Conservation (phyloP, 345 rosid genomes). For the Arabis alpina region DNA sequence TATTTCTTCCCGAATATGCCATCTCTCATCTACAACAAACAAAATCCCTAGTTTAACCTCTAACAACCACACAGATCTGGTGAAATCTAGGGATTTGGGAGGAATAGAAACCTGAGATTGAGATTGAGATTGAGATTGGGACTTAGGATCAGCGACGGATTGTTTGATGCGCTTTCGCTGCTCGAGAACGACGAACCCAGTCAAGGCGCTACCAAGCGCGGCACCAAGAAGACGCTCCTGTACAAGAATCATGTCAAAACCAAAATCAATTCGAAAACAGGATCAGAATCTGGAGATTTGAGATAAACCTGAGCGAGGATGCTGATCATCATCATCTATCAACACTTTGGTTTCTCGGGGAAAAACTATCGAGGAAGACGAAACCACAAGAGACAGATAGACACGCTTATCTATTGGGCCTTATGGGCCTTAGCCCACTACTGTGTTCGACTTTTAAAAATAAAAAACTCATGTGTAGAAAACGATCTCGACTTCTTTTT, state of each 20-base stretch:
- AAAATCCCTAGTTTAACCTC: neutral
- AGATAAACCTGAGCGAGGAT: constrained; percentile 43
- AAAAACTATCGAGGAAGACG: neutral
- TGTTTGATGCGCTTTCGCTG: constrained; percentile 70
- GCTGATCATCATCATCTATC: constrained; percentile 39
- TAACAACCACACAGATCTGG: too few species aligned
- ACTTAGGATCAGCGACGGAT: constrained; percentile 52
- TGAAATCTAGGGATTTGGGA: constrained; percentile 38
- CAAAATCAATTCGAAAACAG: neutral
- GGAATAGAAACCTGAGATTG: constrained; percentile 56
- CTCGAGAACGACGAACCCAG: constrained; percentile 64
- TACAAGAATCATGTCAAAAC: neutral
- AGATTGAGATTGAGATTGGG: constrained; percentile 54
- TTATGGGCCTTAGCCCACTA: too few species aligned
- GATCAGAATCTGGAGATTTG: neutral
- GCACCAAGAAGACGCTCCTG: constrained; percentile 73
- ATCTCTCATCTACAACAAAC: constrained; percentile 54
- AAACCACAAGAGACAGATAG: neutral
- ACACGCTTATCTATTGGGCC: neutral
- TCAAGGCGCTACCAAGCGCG: constrained; percentile 62
- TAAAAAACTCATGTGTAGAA: too few species aligned
- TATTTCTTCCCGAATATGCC: constrained; percentile 62
- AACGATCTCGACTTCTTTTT: too few species aligned
- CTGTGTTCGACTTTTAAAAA: too few species aligned
- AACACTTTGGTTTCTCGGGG: neutral